A percentile compares a stretch with the other conserved stretches of the same genome.
Conservation (phyloP, 2,329 filamentous ascomycete species). For the Claviceps cyperi region DNA sequence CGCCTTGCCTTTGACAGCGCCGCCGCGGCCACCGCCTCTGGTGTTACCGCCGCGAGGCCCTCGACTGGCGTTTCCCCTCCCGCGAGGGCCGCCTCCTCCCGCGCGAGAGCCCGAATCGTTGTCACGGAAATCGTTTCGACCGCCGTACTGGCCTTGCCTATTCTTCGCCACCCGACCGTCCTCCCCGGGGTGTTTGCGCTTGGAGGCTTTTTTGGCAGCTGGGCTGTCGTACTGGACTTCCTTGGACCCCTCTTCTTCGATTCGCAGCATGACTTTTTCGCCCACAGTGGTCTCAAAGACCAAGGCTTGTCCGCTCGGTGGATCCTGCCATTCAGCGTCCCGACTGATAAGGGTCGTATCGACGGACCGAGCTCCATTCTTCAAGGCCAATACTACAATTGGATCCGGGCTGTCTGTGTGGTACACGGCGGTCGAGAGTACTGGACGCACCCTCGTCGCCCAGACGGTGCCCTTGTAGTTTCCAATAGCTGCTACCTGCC, state of each 20-base stretch:
- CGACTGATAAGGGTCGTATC: slow-evolving; percentile 61
- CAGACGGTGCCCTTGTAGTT: slow-evolving; percentile 70
- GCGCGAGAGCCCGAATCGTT: slow-evolving; percentile 24
- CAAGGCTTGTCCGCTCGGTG: slow-evolving; percentile 55
- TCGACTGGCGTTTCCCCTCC: slow-evolving; percentile 23
- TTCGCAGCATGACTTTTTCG: slow-evolving; percentile 70
- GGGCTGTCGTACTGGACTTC: slow-evolving; percentile 51
- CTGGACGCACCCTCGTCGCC: slow-evolving; percentile 67
- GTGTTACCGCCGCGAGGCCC: slow-evolving; percentile 25
- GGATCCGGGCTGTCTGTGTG: slow-evolving; percentile 71
- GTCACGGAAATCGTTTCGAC: slow-evolving; percentile 26
- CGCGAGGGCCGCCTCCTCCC: slow-evolving; percentile 17
- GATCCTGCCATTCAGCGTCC: slow-evolving; percentile 59
- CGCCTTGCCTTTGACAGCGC: slow-evolving; percentile 28
- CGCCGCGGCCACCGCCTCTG: slow-evolving; percentile 23
- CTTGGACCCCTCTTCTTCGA: slow-evolving; percentile 54
- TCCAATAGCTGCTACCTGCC: slow-evolving; percentile 67
- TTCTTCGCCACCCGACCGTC: slow-evolving; percentile 25
- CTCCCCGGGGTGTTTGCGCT: slow-evolving; percentile 42
- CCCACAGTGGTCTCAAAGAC: slow-evolving; percentile 72
- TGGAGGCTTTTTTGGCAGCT: slow-evolving; percentile 44
- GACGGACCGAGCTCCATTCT: slow-evolving; percentile 58
- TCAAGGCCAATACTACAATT: slow-evolving; percentile 68
- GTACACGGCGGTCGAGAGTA: slow-evolving; percentile 49
- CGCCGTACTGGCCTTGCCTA: slow-evolving; percentile 18